A percentile compares a stretch with the other conserved stretches of the same genome.
phyloP scores from a whole-genome alignment of 805 yeast genomes.

The Hanseniaspora jakobsenii region DNA sequence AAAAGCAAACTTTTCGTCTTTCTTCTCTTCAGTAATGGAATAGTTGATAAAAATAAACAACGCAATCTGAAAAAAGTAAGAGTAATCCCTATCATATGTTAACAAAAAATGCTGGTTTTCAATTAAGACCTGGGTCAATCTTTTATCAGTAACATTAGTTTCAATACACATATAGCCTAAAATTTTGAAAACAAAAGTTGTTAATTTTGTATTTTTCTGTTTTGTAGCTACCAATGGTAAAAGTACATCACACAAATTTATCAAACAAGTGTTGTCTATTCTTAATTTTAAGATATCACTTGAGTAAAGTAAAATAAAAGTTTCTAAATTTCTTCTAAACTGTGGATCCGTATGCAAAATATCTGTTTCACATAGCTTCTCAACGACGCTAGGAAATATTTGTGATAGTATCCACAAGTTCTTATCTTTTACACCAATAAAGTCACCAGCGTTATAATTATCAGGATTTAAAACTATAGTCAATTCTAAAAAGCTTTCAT shows the following conservation, averaged over 20 bases:
- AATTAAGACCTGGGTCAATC: neutral
- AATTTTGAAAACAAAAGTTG: neutral
- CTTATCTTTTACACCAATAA: neutral
- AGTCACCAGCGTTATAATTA: neutral
- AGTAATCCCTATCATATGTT: neutral
- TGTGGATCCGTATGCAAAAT: neutral
- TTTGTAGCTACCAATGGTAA: neutral
- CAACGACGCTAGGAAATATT: neutral
- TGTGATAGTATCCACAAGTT: constrained; percentile 4
- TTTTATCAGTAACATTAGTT: neutral
- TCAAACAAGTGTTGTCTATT: neutral
- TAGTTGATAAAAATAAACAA: constrained; percentile 5
- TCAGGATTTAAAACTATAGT: neutral
- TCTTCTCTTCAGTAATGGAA: neutral
- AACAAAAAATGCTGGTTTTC: constrained; percentile 7
- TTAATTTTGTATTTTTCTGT: neutral
- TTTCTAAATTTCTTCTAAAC: no score
- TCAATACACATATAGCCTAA: neutral
- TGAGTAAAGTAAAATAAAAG: no score
- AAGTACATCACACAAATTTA: neutral
- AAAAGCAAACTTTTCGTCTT: constrained; percentile 13
- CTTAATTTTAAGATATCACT: neutral
- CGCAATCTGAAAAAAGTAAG: constrained; percentile 1
- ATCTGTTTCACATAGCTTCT: neutral
- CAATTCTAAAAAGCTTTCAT: neutral